A percentile compares a stretch with the other conserved stretches of the same genome.
Evolutionary conservation across 441 rosid species (phyloP).

Genomic region (Syzygium malaccense): DNA sequence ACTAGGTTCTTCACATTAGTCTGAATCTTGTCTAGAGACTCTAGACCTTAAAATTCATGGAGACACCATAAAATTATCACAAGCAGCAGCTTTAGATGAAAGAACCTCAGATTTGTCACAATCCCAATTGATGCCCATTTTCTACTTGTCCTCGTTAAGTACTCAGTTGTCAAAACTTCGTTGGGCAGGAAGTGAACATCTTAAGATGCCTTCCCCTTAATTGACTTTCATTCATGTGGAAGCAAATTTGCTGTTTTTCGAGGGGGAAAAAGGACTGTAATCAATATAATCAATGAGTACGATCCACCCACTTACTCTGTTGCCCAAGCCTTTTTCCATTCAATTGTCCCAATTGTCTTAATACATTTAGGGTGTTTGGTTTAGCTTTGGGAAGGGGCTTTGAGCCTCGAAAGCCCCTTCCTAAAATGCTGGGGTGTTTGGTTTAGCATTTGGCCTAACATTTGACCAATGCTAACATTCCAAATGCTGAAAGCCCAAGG

Average conservation of each 20-base stretch:
- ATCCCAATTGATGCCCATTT: not conserved
- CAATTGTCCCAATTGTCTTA: not conserved
- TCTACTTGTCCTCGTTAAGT: not conserved
- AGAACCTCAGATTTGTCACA: not conserved
- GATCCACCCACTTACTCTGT: constrained; percentile 7
- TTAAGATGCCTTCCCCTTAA: not conserved
- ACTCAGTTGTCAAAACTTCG: not conserved
- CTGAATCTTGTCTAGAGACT: not conserved
- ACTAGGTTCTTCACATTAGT: not conserved
- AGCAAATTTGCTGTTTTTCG: not conserved
- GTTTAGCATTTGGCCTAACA: too few species aligned
- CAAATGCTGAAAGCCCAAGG: too few species aligned
- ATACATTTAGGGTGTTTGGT: too few species aligned
- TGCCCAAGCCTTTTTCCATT: not conserved
- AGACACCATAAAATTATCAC: not conserved
- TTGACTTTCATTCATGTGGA: not conserved
- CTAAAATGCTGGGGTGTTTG: too few species aligned
- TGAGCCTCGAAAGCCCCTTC: too few species aligned
- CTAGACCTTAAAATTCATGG: not conserved
- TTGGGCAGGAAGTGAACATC: not conserved
- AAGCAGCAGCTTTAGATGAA: not conserved
- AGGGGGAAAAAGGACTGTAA: not conserved
- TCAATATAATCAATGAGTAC: not conserved
- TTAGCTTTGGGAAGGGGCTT: too few species aligned
- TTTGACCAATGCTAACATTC: too few species aligned